A percentile compares a stretch with the other conserved stretches of the same genome.
These are phyloP conservation scores for Heterobasidion parviporum DNA, from an alignment of 1,284 basidiomycete species.

Conservation along the genomic window DNA sequence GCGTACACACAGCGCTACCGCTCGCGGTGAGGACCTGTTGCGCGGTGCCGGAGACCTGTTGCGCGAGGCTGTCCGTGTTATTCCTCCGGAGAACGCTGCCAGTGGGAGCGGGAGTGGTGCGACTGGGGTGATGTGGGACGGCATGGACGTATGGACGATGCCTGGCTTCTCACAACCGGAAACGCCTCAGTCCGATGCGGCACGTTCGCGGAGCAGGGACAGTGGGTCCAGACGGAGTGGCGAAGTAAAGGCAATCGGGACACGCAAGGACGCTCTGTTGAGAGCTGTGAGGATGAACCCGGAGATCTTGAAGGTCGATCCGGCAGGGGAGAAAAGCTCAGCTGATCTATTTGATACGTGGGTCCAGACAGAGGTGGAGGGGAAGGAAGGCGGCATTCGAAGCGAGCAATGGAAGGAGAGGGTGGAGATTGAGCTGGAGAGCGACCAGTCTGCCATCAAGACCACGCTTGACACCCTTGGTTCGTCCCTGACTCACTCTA, in stretches of 20 bases:
- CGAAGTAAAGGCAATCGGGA: constrained; percentile 50
- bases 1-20: constrained; percentile 42
- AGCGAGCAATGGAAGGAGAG: constrained; percentile 45
- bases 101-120: neutral
- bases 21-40: constrained; percentile 61
- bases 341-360: constrained; percentile 57
- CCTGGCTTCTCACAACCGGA: constrained; percentile 29
- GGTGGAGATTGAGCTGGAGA: constrained; percentile 40
- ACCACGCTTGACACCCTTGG: constrained; percentile 54
- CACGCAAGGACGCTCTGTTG: constrained; percentile 74
- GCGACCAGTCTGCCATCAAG: constrained; percentile 54
- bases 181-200: constrained; percentile 15
- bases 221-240: constrained; percentile 16
- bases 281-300: constrained; percentile 70
- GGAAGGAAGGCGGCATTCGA: constrained; percentile 48
- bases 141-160: constrained; percentile 74
- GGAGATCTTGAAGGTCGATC: constrained; percentile 71
- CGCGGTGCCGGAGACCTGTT: constrained; percentile 69
- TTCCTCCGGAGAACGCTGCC: constrained; percentile 61
- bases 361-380: constrained; percentile 43
- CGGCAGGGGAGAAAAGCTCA: constrained; percentile 48
- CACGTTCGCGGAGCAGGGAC: constrained; percentile 19
- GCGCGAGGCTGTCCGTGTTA: constrained; percentile 80
- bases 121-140: constrained; percentile 58
- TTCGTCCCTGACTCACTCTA: constrained; percentile 24